These are phyloP conservation scores for Gonium pectorale DNA, from an alignment of 139 green algal species.

Conservation along the genomic window DNA sequence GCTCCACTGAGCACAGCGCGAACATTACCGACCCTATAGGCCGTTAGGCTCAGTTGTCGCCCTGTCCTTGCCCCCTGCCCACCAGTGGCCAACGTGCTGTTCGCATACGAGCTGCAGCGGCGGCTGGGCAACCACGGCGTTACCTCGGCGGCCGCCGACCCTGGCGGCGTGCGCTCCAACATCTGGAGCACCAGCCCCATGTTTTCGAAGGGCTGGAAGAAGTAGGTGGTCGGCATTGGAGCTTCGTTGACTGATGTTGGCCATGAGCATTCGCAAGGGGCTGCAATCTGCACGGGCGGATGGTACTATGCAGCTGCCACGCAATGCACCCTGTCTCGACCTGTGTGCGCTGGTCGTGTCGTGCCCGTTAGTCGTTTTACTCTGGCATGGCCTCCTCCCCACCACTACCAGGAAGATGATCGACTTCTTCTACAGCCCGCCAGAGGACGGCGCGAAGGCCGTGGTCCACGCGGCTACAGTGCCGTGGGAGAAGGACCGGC, in stretches of 20 bases:
- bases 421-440: slow-evolving; percentile 74
- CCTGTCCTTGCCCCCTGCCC: too few species aligned
- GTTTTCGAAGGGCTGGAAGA: slow-evolving; percentile 62
- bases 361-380: neutral
- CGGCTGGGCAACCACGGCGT: slow-evolving; percentile 49
- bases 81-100: slow-evolving; percentile 74
- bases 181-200: slow-evolving; percentile 74
- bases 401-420: slow-evolving; percentile 61
- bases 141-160: slow-evolving; percentile 67
- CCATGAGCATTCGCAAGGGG: too few species aligned
- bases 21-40: too few species aligned
- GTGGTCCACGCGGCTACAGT: slow-evolving; percentile 77
- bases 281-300: too few species aligned
- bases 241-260: too few species aligned
- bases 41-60: too few species aligned
- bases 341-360: too few species aligned
- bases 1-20: too few species aligned
- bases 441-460: slow-evolving; percentile 67
- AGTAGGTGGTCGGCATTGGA: too few species aligned
- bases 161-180: slow-evolving; percentile 74
- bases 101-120: slow-evolving; percentile 61
- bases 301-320: too few species aligned
- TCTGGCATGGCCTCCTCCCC: neutral
- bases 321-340: too few species aligned
- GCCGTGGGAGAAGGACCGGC: slow-evolving; percentile 55